These are phyloP conservation scores for Trametes meyenii DNA, from an alignment of 768 basidiomycete species.

Conservation along the genomic window DNA sequence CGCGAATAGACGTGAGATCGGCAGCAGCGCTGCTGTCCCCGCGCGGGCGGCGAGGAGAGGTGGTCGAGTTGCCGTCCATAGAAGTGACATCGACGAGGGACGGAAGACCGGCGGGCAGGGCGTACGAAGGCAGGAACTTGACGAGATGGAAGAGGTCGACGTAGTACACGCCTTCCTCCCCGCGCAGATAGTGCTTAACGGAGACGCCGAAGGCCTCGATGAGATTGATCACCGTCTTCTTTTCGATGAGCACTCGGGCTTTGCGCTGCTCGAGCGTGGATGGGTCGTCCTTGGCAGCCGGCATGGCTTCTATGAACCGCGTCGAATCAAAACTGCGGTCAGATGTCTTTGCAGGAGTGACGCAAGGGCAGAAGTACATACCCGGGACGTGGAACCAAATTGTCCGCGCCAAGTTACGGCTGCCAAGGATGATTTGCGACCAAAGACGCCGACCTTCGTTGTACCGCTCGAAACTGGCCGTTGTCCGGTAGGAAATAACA, in stretches of 20 bases:
- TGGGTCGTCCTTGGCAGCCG: constrained; percentile 23
- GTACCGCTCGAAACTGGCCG: constrained; percentile 75
- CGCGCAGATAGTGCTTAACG: constrained; percentile 71
- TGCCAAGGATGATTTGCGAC: constrained; percentile 64
- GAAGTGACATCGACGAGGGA: constrained; percentile 37
- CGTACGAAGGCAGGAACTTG: constrained; percentile 72
- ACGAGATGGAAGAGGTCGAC: constrained; percentile 67
- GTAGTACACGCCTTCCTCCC: constrained; percentile 45
- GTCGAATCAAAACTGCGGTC: not conserved
- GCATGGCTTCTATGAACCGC: constrained; percentile 30
- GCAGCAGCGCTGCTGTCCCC: constrained; percentile 20
- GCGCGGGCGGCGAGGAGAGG: constrained; percentile 14
- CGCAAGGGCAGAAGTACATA: constrained; percentile 29
- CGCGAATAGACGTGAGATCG: constrained; percentile 1
- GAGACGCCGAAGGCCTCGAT: constrained; percentile 67
- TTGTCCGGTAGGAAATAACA: constrained; percentile 71
- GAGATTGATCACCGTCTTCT: constrained; percentile 69
- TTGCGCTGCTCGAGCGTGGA: constrained; percentile 39
- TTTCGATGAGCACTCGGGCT: constrained; percentile 59
- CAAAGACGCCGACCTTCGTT: constrained; percentile 72
- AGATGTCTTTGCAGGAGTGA: not conserved
- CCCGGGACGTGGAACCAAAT: constrained; percentile 73
- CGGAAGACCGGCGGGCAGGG: constrained; percentile 54
- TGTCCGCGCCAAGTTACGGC: constrained; percentile 58
- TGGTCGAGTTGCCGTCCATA: constrained; percentile 4